Base-by-base conservation (phyloP, 2,329 filamentous ascomycete genomes). In the Dactylellina cionopaga region DNA sequence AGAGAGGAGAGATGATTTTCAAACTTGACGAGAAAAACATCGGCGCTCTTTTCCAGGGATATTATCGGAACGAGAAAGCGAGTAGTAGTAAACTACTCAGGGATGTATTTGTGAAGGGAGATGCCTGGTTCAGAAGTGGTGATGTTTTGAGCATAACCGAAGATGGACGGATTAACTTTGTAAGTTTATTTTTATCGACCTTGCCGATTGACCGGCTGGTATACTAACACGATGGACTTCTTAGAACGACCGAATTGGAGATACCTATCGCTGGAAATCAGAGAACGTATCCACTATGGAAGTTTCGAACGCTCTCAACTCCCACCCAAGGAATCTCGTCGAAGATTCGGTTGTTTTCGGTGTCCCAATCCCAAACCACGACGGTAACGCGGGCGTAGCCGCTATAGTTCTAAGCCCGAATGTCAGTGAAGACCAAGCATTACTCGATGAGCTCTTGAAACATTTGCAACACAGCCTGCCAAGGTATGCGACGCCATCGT, bases 331-430 rank as follows among this genome's bases (percentile, higher is more conserved):
- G 27, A 64, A 71, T 22, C 82, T 83, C 0, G 84, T 96, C 11
- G 82, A 85, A 29, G 92, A 96, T 81, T 90, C 91, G 29, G 96
- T 96, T 76, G 92, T 96, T 25, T 96, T 96, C 77, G 92, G 92
- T 35, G 90, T 96, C 1, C 80, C 87, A 41, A 81, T 96, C 5
- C 92, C 92, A 0, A 84, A 90, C 75, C 91, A 96, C 78, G 92
- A 96, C 77, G 92, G 92, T 15, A 85, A 92, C 24, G 92, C 91
- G 0, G 92, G 92, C 1, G 96, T 92, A 76, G 92, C 89, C 0
- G 90, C 91, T 5, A 80, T 96, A 0, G 81, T 85, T 13, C 81
- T 92, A 19, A 25, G 54, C 27, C 37, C 74, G 5, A 56, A 55
- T n/a, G 80, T 87, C 10, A 81, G 83, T n/a, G 81, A 83, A 19